Evolutionary conservation across 257 asterid species (phyloP).

Genomic region (Jacaranda mimosifolia): DNA sequence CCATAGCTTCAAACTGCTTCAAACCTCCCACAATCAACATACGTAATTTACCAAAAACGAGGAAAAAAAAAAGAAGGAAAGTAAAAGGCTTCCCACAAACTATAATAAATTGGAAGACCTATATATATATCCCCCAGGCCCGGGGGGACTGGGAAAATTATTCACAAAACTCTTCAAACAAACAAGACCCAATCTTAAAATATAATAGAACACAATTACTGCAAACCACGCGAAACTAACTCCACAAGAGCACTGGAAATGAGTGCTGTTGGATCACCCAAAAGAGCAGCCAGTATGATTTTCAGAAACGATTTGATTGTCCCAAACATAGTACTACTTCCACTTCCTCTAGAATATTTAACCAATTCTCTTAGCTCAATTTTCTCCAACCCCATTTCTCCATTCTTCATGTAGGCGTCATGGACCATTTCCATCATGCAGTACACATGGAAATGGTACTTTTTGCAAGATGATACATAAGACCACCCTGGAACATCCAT

Average conservation of each 20-base stretch:
- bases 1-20: no score
- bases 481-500: constrained; percentile 39
- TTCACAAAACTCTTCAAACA: no score
- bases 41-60: no score
- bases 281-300: constrained; percentile 31
- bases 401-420: constrained; percentile 31
- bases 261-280: constrained; percentile 45
- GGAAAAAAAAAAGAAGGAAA: no score
- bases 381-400: constrained; percentile 26
- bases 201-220: not conserved
- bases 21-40: no score
- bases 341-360: not conserved
- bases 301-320: constrained; percentile 35
- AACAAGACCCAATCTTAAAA: not conserved
- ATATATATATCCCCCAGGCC: no score
- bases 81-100: no score
- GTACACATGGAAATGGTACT: constrained; percentile 42
- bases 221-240: constrained; percentile 3
- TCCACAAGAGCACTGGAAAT: constrained; percentile 33
- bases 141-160: no score
- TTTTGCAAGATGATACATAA: constrained; percentile 27
- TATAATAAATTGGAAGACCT: no score
- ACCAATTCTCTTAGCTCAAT: constrained; percentile 17
- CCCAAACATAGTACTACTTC: not conserved
- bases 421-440: constrained; percentile 48